phyloP scores from a whole-genome alignment of 306 rosid species.

The Heteromeles arbutifolia region DNA sequence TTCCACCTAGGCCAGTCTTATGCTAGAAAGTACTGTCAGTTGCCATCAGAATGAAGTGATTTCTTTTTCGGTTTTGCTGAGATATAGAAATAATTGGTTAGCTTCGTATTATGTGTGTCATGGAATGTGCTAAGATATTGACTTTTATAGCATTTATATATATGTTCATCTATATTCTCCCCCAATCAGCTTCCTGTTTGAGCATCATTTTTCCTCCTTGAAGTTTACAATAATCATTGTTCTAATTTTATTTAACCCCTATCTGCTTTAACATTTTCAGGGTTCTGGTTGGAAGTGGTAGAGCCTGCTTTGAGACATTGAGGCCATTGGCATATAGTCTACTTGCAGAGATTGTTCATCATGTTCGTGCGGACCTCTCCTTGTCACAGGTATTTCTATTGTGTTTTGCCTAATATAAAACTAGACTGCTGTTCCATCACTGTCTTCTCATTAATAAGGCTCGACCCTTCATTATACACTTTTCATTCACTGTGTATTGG shows the following conservation, averaged over 20 bases:
- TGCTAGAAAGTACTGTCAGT: background rate
- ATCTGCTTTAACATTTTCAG: constrained; percentile 32
- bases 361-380: constrained; percentile 89
- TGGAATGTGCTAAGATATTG: background rate
- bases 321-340: constrained; percentile 97
- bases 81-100: background rate
- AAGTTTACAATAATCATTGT: background rate
- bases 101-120: background rate
- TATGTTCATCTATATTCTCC: background rate
- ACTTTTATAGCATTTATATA: background rate
- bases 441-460: constrained; percentile 12
- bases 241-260: constrained; percentile 18
- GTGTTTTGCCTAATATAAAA: background rate
- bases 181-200: background rate
- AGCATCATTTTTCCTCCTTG: background rate
- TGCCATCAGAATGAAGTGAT: background rate
- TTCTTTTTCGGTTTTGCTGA: background rate
- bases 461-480: background rate
- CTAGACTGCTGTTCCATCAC: background rate
- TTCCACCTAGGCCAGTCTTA: background rate
- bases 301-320: constrained; percentile 95
- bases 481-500: background rate
- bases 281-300: constrained; percentile 93
- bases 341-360: constrained; percentile 98
- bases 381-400: constrained; percentile 60